Conservation (phyloP, 2,329 filamentous ascomycete genomes). For the Paracoccidioides lutzii region DNA sequence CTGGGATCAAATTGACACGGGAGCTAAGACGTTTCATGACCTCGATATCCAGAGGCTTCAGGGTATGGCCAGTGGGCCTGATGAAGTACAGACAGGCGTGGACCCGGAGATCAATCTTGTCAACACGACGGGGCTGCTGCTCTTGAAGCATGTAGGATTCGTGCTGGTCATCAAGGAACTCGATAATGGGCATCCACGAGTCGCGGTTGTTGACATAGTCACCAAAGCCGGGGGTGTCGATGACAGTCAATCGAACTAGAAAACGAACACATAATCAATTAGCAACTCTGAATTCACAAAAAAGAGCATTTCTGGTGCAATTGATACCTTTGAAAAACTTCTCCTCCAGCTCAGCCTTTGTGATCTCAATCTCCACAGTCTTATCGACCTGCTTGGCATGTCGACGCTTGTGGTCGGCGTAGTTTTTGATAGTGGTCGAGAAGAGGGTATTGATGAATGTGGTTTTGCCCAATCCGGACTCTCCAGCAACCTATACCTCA, state of each 20-base stretch:
- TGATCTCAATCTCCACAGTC: conserved; percentile 99
- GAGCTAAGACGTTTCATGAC: conserved; percentile 99
- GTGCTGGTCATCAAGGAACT: conserved; percentile 99
- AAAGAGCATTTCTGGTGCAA: not conserved
- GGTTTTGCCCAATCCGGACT: conserved; percentile 97
- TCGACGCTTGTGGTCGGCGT: conserved; percentile 97
- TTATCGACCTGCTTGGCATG: conserved; percentile 99
- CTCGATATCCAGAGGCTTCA: conserved; percentile 98
- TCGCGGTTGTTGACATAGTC: conserved; percentile 99
- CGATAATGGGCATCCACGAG: conserved; percentile 99
- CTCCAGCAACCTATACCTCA: conserved; percentile 68
- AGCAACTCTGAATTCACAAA: not conserved
- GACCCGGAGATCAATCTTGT: conserved; percentile 99
- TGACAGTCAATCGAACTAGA: conserved; percentile 90
- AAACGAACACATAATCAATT: not conserved
- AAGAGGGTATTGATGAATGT: conserved; percentile 99
- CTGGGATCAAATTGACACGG: conserved; percentile 94
- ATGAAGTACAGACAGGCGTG: conserved; percentile 99
- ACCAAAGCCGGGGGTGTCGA: conserved; percentile 96
- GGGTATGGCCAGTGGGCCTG: conserved; percentile 90
- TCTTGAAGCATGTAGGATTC: conserved; percentile 99
- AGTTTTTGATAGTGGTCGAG: conserved; percentile 99
- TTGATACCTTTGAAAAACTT: conserved; percentile 99
- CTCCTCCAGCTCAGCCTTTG: conserved; percentile 98
- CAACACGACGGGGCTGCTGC: conserved; percentile 92